These are phyloP conservation scores for Yamadazyma atmosphaerica DNA, from an alignment of 1,139 yeast species.

Conservation along the genomic window DNA sequence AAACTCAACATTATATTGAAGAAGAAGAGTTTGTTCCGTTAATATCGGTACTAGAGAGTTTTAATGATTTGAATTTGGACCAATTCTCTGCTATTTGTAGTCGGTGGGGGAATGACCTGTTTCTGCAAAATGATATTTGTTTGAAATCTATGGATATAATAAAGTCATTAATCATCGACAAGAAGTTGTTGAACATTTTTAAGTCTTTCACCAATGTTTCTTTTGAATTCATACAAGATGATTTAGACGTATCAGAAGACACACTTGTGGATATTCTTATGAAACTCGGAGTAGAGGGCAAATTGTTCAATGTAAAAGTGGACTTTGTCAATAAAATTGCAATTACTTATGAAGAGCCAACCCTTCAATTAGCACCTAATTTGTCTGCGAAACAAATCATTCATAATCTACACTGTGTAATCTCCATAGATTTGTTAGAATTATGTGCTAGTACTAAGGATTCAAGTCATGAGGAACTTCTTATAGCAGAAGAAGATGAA, in stretches of 20 bases:
- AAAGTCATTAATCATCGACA: slow-evolving; percentile 30
- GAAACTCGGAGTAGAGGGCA: slow-evolving; percentile 47
- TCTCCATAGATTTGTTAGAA: slow-evolving; percentile 14
- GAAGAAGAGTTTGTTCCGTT: slow-evolving; percentile 35
- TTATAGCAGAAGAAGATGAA: too few relatives aligned
- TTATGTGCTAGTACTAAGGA: too few relatives aligned
- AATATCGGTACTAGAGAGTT: slow-evolving; percentile 29
- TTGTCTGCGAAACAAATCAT: slow-evolving; percentile 19
- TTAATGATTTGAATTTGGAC: slow-evolving; percentile 29
- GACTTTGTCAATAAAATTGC: slow-evolving; percentile 42
- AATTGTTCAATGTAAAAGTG: slow-evolving; percentile 41
- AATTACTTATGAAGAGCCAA: background rate
- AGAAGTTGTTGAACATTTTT: slow-evolving; percentile 27
- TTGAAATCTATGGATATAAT: slow-evolving; percentile 26
- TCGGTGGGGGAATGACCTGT: slow-evolving; percentile 20
- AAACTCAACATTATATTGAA: slow-evolving; percentile 49
- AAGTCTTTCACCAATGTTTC: slow-evolving; percentile 30
- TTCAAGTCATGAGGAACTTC: too few relatives aligned
- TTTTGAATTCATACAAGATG: slow-evolving; percentile 25
- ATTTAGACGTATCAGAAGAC: slow-evolving; percentile 22
- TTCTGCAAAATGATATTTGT: slow-evolving; percentile 31
- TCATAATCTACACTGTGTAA: slow-evolving; percentile 27
- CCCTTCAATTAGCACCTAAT: slow-evolving; percentile 14
- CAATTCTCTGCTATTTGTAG: slow-evolving; percentile 13
- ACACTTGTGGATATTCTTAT: slow-evolving; percentile 39